These are phyloP conservation scores for Hortaea werneckii DNA, from an alignment of 2,329 filamentous ascomycete genomes.

Conservation along the genomic window DNA sequence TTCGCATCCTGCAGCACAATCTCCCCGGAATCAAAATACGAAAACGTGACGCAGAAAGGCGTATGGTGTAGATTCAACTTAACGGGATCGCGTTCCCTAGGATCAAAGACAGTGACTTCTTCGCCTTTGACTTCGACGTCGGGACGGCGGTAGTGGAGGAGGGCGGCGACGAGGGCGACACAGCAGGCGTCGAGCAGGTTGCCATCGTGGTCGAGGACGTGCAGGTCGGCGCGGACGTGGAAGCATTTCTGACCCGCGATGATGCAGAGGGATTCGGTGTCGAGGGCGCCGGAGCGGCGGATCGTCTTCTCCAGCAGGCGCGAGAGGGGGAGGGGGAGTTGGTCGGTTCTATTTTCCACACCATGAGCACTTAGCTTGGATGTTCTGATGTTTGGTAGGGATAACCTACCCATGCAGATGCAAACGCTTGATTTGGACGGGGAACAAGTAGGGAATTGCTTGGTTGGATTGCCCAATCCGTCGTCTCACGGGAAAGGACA, in stretches of 20 bases:
- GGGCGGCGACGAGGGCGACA: constrained; percentile 73
- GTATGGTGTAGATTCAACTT: constrained; percentile 84
- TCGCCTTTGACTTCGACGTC: constrained; percentile 82
- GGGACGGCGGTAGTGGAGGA: constrained; percentile 84
- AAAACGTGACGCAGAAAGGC: constrained; percentile 84
- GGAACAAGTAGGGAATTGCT: too few relatives aligned
- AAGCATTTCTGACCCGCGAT: constrained; percentile 86
- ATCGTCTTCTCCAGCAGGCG: constrained; percentile 89
- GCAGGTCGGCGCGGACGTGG: constrained; percentile 81
- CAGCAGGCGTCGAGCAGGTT: constrained; percentile 80
- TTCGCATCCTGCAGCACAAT: constrained; percentile 63
- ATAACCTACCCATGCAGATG: not conserved
- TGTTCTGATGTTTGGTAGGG: too few relatives aligned
- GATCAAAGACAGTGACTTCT: constrained; percentile 70
- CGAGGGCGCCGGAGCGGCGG: constrained; percentile 80
- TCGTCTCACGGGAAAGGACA: too few relatives aligned
- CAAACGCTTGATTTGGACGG: too few relatives aligned
- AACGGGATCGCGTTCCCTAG: constrained; percentile 80
- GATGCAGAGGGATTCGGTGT: constrained; percentile 92
- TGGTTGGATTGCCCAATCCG: too few relatives aligned
- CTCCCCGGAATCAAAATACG: constrained; percentile 64
- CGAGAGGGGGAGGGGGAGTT: constrained; percentile 69
- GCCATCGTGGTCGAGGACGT: constrained; percentile 84
- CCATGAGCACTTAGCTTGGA: not conserved
- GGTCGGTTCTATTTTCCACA: constrained; percentile 19